Percentiles rank a stretch among this genome's conserved stretches.
Evolutionary conservation across 1,284 basidiomycete genomes (phyloP).

Genomic region (Ceratobasidium sp.): DNA sequence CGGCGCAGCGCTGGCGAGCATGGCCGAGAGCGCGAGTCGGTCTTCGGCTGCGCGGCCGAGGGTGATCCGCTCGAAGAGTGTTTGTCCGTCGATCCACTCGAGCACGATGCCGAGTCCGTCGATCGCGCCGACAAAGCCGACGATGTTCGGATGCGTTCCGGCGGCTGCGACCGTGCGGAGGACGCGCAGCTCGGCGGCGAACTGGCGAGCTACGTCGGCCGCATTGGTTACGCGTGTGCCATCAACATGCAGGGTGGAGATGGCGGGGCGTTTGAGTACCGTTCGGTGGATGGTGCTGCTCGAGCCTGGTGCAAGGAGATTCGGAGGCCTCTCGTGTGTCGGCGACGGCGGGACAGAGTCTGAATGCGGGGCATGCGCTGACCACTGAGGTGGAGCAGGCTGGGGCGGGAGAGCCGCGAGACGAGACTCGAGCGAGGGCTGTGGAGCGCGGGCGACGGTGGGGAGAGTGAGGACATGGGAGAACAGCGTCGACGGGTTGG

Average conservation of each 20-base stretch:
- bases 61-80: conserved; percentile 70
- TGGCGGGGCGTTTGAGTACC: conserved; percentile 49
- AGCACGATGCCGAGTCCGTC: conserved; percentile 90
- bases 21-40: conserved; percentile 37
- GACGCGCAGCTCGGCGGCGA: conserved; percentile 84
- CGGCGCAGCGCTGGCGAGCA: conserved; percentile 23
- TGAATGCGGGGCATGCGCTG: conserved; percentile 15
- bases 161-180: conserved; percentile 73
- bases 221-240: conserved; percentile 49
- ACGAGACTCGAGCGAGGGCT: conserved; percentile 25
- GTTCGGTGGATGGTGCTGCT: conserved; percentile 49
- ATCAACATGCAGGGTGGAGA: conserved; percentile 49
- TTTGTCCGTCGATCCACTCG: conserved; percentile 82
- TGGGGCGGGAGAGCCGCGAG: conserved; percentile 31
- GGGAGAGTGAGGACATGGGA: conserved; percentile 43
- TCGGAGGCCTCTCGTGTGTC: background rate
- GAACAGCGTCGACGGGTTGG: conserved; percentile 42
- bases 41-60: conserved; percentile 42
- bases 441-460: conserved; percentile 27
- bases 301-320: conserved; percentile 44
- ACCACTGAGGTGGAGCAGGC: background rate
- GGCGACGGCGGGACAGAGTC: conserved; percentile 36
- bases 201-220: conserved; percentile 80
- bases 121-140: conserved; percentile 82
- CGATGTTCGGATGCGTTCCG: conserved; percentile 78